Conservation (phyloP, 2,329 filamentous ascomycete species). For the Diplodia seriata region DNA sequence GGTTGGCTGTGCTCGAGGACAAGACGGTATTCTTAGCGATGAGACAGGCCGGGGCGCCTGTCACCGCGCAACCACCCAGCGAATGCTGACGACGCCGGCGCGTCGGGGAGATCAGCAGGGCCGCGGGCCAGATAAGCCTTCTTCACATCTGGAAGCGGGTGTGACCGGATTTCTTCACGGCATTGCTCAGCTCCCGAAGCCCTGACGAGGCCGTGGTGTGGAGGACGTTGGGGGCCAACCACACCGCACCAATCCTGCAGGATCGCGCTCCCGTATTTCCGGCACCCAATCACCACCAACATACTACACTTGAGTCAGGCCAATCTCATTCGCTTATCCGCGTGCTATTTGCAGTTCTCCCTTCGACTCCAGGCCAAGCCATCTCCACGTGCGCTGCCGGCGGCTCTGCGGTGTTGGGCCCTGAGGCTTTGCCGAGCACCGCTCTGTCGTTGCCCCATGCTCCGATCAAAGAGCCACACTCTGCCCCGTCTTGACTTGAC, state of each 20-base stretch:
- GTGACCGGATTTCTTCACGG: not conserved
- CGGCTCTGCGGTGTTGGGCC: not conserved
- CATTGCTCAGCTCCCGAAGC: not conserved
- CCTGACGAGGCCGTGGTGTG: not conserved
- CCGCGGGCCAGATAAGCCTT: not conserved
- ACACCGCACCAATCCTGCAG: conserved; percentile 1
- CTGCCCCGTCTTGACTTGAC: not conserved
- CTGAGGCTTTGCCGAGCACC: not conserved
- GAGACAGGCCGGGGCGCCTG: not conserved
- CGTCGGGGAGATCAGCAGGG: not conserved
- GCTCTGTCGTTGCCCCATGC: not conserved
- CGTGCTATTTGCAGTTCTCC: not conserved
- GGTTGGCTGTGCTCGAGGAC: not conserved
- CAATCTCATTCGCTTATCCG: not conserved
- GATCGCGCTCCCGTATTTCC: not conserved
- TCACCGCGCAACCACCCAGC: not conserved
- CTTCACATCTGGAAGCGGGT: not conserved
- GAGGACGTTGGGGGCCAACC: not conserved
- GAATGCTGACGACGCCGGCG: not conserved
- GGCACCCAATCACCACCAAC: not conserved
- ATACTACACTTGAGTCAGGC: not conserved
- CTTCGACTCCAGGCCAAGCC: not conserved
- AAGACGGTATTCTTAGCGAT: not conserved
- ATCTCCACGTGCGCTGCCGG: not conserved
- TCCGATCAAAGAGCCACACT: not conserved